Evolutionary conservation across 2,329 filamentous ascomycete species (phyloP).

Genomic region (Lecanicillium sp.): DNA sequence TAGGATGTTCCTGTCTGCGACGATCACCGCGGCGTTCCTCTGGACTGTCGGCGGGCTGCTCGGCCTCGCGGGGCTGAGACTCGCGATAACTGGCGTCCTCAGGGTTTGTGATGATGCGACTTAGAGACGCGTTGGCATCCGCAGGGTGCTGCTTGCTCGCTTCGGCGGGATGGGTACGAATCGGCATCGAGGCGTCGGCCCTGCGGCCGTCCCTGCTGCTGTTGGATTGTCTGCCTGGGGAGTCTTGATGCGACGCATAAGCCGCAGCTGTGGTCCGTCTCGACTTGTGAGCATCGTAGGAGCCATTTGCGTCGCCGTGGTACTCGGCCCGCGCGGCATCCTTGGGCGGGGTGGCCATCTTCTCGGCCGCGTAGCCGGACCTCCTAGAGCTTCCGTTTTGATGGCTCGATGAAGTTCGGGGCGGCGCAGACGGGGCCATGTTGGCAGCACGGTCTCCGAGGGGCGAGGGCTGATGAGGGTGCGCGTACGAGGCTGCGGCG

Average conservation of each 20-base stretch:
- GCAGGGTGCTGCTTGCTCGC: constrained; percentile 52
- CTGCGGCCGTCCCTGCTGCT: constrained; percentile 32
- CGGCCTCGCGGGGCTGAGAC: constrained; percentile 29
- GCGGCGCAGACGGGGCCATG: constrained; percentile 67
- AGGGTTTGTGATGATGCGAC: constrained; percentile 51
- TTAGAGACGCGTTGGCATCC: constrained; percentile 73
- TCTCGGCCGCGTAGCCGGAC: constrained; percentile 36
- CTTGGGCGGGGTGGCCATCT: constrained; percentile 33
- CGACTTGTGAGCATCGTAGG: constrained; percentile 20
- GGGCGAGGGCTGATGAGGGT: constrained; percentile 32
- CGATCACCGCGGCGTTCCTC: constrained; percentile 42
- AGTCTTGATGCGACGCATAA: constrained; percentile 25
- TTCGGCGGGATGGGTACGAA: constrained; percentile 33
- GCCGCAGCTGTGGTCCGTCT: constrained; percentile 19
- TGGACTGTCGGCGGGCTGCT: constrained; percentile 36
- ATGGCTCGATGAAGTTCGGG: constrained; percentile 69
- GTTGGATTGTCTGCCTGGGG: constrained; percentile 25
- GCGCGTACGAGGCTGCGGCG: constrained; percentile 30
- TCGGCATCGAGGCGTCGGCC: constrained; percentile 32
- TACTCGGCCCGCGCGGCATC: constrained; percentile 28
- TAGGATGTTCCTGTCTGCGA: constrained; percentile 51
- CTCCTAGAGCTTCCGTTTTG: constrained; percentile 36
- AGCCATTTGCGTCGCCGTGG: constrained; percentile 21
- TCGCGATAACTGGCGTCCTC: constrained; percentile 23
- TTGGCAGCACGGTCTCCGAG: constrained; percentile 46